Percentiles rank a stretch among this genome's conserved stretches.
Evolutionary conservation across 306 rosid genomes (phyloP).

Genomic region (Pyrus pyrifolia): DNA sequence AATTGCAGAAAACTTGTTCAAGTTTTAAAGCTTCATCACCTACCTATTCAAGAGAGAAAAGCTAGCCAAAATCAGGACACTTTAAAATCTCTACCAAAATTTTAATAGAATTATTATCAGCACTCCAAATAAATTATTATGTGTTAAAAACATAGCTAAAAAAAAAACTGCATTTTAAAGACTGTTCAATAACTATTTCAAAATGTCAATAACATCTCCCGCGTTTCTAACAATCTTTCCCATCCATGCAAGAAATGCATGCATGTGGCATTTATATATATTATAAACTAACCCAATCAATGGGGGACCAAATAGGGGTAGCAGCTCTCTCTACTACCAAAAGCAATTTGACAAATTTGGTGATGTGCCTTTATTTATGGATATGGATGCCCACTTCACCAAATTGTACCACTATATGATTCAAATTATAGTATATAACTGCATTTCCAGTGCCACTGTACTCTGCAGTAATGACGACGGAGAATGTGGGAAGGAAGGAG

Average conservation of each 20-base stretch:
- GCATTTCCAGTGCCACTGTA: neutral
- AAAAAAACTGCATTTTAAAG: no score
- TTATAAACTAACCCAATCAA: neutral
- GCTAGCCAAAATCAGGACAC: neutral
- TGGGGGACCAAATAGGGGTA: neutral
- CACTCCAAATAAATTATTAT: no score
- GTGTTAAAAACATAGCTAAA: no score
- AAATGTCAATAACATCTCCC: no score
- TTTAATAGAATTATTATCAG: neutral
- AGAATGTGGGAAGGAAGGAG: neutral
- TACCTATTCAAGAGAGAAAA: neutral
- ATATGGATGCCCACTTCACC: neutral
- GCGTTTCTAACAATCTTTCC: neutral
- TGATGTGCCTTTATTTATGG: neutral
- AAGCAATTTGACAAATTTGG: neutral
- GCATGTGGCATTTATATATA: slow-evolving; percentile 9
- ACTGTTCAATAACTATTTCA: no score
- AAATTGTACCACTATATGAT: neutral
- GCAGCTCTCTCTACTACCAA: neutral
- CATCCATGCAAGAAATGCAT: neutral
- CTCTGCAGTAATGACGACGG: neutral
- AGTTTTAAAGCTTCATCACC: neutral
- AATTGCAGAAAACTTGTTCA: neutral
- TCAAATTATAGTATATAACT: neutral
- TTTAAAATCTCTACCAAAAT: neutral